Percentiles rank a stretch among this genome's conserved stretches.
These are phyloP conservation scores for Euryodendron excelsum DNA, from an alignment of 148 eudicot genomes.

Conservation along the genomic window DNA sequence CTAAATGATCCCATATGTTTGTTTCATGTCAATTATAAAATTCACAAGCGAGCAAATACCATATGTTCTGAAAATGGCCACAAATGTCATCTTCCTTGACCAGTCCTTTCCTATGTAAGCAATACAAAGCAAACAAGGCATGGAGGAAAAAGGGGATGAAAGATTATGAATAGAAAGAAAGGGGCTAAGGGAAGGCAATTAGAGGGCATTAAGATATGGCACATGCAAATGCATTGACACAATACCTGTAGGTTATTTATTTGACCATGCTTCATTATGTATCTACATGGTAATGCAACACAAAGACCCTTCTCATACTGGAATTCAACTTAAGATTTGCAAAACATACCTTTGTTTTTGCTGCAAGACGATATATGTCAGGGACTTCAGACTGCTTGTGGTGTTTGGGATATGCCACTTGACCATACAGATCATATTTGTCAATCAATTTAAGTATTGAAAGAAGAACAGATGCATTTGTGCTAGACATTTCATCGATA, in stretches of 20 bases:
- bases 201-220: not conserved
- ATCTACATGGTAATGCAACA: not conserved
- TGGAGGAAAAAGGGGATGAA: no score
- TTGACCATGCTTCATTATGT: not conserved
- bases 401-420: constrained; percentile 95
- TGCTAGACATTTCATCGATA: constrained; percentile 84
- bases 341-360: constrained; percentile 72
- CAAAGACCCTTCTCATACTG: not conserved
- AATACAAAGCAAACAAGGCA: no score
- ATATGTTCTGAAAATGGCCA: no score
- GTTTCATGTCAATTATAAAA: no score
- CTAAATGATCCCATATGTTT: no score
- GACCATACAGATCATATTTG: constrained; percentile 89
- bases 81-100: no score
- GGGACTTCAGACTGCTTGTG: constrained; percentile 87
- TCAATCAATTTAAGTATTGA: constrained; percentile 79
- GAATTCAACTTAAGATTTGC: not conserved
- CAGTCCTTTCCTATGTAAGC: no score
- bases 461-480: constrained; percentile 74
- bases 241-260: not conserved
- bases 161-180: not conserved
- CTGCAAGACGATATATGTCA: constrained; percentile 83
- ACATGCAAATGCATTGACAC: not conserved
- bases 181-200: not conserved
- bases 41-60: no score